Conservation (phyloP, 768 basidiomycete species). For the Boletus pseudopeckii region DNA sequence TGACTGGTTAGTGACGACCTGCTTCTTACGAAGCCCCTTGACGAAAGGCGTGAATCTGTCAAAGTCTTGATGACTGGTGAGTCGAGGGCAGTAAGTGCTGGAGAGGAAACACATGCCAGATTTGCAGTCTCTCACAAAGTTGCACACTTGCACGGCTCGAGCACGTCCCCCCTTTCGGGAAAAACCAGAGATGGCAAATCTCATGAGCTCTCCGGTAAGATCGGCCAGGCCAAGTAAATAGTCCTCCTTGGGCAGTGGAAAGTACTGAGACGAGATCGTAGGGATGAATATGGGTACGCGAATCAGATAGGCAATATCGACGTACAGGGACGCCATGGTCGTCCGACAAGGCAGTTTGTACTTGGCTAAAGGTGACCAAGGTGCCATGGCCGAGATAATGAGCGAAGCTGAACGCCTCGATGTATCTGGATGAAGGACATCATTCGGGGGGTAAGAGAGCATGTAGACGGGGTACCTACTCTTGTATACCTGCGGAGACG, state of each 20-base stretch:
- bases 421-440: conserved; percentile 48
- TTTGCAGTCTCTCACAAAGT: conserved; percentile 72
- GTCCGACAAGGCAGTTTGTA: conserved; percentile 63
- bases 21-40: conserved; percentile 80
- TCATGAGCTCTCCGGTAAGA: conserved; percentile 96
- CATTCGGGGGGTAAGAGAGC: conserved; percentile 9
- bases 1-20: conserved; percentile 80
- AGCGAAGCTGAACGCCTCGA: conserved; percentile 88
- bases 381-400: conserved; percentile 73
- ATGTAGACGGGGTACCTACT: conserved; percentile 33
- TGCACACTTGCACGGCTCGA: conserved; percentile 60
- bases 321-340: conserved; percentile 62
- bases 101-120: conserved; percentile 44
- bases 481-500: conserved; percentile 82
- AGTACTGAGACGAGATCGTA: conserved; percentile 49
- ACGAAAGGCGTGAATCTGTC: conserved; percentile 71
- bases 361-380: conserved; percentile 65
- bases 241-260: conserved; percentile 73
- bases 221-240: conserved; percentile 93
- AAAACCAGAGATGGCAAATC: conserved; percentile 85
- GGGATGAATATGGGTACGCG: conserved; percentile 4
- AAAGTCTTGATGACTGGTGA: conserved; percentile 51
- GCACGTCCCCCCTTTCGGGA: conserved; percentile 60
- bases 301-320: conserved; percentile 13
- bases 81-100: neutral